Conservation (phyloP, 2,329 filamentous ascomycete species). For the Fusarium tanahbumbuense region DNA sequence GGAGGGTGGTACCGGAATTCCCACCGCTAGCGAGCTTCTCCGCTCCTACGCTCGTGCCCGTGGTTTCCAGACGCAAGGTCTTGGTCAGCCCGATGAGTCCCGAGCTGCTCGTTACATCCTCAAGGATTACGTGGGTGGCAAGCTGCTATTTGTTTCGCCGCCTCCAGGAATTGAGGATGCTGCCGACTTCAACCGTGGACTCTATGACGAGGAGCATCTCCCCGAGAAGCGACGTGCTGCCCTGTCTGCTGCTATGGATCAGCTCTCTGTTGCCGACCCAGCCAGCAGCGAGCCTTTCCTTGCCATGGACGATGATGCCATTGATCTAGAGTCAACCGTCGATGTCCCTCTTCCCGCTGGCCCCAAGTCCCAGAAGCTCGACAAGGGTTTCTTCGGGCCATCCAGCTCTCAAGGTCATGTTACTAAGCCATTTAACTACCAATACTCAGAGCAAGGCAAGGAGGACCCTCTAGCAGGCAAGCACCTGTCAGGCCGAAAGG, state of each 20-base stretch:
- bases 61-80: constrained; percentile 89
- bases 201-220: constrained; percentile 86
- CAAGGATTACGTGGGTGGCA: constrained; percentile 98
- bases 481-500: constrained; percentile 84
- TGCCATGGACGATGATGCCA: constrained; percentile 49
- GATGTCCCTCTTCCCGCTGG: constrained; percentile 70
- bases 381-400: constrained; percentile 88
- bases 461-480: constrained; percentile 61
- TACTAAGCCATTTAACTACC: constrained; percentile 86
- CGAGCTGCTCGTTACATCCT: constrained; percentile 88
- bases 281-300: constrained; percentile 40
- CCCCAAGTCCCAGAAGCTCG: constrained; percentile 79
- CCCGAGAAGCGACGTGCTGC: constrained; percentile 82
- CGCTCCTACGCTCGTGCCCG: constrained; percentile 87
- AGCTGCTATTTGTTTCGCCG: constrained; percentile 90
- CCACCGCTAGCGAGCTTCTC: constrained; percentile 87
- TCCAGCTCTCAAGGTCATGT: constrained; percentile 73
- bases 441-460: constrained; percentile 85
- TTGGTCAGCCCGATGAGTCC: constrained; percentile 92
- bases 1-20: constrained; percentile 90
- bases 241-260: constrained; percentile 64
- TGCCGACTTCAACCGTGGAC: constrained; percentile 84
- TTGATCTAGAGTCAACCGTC: constrained; percentile 52
- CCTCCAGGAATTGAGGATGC: constrained; percentile 80
- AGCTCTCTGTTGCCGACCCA: constrained; percentile 55